Conservation (phyloP, 2,329 filamentous ascomycete genomes). For the Paracamarosporium sp. region DNA sequence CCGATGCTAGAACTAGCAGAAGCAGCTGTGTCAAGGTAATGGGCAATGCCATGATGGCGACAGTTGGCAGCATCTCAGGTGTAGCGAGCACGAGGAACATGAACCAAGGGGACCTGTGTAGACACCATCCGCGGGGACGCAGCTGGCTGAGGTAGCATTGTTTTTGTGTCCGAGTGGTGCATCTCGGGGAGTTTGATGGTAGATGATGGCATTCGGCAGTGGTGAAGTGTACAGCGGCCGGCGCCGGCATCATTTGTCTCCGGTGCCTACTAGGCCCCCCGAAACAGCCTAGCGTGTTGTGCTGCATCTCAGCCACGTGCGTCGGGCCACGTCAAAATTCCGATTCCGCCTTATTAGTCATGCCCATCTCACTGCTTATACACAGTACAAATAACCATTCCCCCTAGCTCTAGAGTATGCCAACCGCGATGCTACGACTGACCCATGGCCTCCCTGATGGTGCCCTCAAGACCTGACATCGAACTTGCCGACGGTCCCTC, state of each 20-base stretch:
- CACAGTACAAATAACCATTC: no score
- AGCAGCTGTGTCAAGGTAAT: conserved; percentile 1
- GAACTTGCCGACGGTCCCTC: conserved; percentile 12
- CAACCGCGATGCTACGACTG: conserved; percentile 10
- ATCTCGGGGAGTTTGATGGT: not conserved
- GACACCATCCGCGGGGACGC: conserved; percentile 1
- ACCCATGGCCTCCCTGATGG: conserved; percentile 10
- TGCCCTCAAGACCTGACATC: conserved; percentile 11
- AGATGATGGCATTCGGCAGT: not conserved
- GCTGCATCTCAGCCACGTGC: conserved; percentile 7
- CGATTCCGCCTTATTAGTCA: conserved; percentile 1
- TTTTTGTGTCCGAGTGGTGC: not conserved
- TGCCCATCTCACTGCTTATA: conserved; percentile 9
- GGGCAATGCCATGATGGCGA: not conserved
- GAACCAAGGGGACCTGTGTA: not conserved
- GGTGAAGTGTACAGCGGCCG: conserved; percentile 4
- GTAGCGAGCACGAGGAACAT: conserved; percentile 3
- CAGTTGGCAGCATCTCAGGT: conserved; percentile 2
- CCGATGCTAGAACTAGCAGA: conserved; percentile 6
- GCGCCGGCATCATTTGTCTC: conserved; percentile 6
- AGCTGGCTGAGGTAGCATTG: not conserved
- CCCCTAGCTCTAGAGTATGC: conserved; percentile 10
- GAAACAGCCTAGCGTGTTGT: conserved; percentile 4
- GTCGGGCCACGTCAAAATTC: conserved; percentile 1
- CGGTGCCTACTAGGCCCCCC: conserved; percentile 2